Conservation (phyloP, 2,329 filamentous ascomycete species). For the Diaporthe citri region DNA sequence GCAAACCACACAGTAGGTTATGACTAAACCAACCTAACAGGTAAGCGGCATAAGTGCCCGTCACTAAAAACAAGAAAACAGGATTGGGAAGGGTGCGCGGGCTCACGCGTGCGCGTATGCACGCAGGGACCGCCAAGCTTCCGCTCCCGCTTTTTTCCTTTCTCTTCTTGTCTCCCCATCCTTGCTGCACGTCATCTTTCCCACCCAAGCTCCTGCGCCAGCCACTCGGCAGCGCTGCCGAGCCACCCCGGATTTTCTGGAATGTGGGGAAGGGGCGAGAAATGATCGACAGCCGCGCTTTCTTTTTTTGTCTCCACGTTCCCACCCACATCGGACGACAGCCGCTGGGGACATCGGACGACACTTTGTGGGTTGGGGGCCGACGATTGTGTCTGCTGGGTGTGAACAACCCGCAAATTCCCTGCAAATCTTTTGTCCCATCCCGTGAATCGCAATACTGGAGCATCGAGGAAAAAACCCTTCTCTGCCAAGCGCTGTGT, state of each 20-base stretch:
- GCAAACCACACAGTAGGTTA: neutral
- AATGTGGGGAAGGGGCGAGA: neutral
- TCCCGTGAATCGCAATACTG: neutral
- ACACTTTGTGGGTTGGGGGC: neutral
- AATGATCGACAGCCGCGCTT: conserved; percentile 3
- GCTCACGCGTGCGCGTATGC: neutral
- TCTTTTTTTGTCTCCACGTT: neutral
- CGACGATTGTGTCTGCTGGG: neutral
- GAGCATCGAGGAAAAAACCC: neutral
- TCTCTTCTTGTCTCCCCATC: neutral
- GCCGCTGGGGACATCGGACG: neutral
- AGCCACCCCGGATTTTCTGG: neutral
- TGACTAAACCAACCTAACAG: neutral
- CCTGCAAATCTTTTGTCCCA: accelerated
- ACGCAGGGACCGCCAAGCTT: conserved; percentile 28
- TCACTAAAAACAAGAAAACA: neutral
- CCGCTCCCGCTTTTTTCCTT: neutral
- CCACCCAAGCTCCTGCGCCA: neutral
- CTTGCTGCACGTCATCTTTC: neutral
- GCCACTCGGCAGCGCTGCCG: conserved; percentile 22
- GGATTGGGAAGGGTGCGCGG: neutral
- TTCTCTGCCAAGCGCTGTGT: neutral
- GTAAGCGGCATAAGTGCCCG: conserved; percentile 24
- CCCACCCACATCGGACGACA: conserved; percentile 2
- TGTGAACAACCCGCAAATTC: neutral